A percentile compares a stretch with the other conserved stretches of the same genome.
Conservation (phyloP, 2,329 filamentous ascomycete genomes). For the Claviceps sp. region DNA sequence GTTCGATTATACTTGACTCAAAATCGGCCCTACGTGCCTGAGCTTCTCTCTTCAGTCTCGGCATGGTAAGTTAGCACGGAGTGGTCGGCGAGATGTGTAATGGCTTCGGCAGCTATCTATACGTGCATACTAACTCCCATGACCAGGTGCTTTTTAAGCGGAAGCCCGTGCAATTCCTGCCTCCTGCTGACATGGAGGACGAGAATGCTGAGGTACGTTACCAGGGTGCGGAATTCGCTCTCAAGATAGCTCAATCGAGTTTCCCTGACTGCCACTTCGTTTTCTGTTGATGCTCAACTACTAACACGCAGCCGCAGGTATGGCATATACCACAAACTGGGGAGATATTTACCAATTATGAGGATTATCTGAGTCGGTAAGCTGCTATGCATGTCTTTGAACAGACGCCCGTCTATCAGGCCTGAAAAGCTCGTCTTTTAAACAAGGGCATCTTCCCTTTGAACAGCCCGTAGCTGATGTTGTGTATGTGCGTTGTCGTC, state of each 20-base stretch:
- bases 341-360: conserved; percentile 80
- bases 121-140: conserved; percentile 5
- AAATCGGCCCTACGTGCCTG: not conserved
- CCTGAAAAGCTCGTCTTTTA: not conserved
- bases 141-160: conserved; percentile 83
- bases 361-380: conserved; percentile 73
- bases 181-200: conserved; percentile 58
- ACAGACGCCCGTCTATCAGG: not conserved
- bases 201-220: conserved; percentile 68
- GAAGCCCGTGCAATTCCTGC: conserved; percentile 78
- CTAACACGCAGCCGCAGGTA: conserved; percentile 42
- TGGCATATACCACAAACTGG: conserved; percentile 86
- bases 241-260: not conserved
- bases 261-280: not conserved
- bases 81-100: not conserved
- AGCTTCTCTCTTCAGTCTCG: not conserved
- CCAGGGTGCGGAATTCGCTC: not conserved
- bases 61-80: conserved; percentile 6
- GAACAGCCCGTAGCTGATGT: not conserved
- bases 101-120: not conserved
- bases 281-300: not conserved
- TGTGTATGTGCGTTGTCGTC: conserved; percentile 7
- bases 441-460: not conserved
- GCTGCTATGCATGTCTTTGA: conserved; percentile 20
- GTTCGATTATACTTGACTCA: not conserved